Conservation (phyloP, 2,329 filamentous ascomycete genomes). For the Fusarium metavorans region DNA sequence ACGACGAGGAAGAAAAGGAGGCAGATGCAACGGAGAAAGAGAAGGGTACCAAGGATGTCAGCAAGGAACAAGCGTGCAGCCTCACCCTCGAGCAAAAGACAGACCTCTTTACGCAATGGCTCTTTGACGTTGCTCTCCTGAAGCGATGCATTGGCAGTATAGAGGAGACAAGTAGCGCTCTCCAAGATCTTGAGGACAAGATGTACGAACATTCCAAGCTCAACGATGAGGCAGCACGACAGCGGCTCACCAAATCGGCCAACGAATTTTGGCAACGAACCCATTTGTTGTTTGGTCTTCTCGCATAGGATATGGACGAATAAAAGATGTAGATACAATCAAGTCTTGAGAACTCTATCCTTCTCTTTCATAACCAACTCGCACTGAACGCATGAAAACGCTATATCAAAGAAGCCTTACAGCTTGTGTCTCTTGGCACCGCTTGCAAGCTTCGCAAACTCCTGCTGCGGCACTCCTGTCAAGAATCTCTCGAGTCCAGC, state of each 20-base stretch:
- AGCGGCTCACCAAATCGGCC: constrained; percentile 72
- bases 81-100: constrained; percentile 45
- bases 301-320: constrained; percentile 57
- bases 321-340: constrained; percentile 23
- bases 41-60: constrained; percentile 6
- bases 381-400: neutral
- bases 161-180: constrained; percentile 41
- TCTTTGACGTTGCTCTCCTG: constrained; percentile 70
- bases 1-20: constrained; percentile 21
- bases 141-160: constrained; percentile 57
- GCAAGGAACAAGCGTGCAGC: neutral
- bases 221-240: constrained; percentile 59
- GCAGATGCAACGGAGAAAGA: constrained; percentile 7
- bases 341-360: neutral
- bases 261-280: constrained; percentile 87
- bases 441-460: constrained; percentile 86
- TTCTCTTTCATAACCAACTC: neutral
- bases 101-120: constrained; percentile 69
- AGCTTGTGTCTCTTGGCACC: constrained; percentile 97
- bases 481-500: constrained; percentile 85
- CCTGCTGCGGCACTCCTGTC: constrained; percentile 83
- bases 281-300: constrained; percentile 82
- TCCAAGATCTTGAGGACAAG: constrained; percentile 60
- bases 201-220: constrained; percentile 61
- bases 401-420: constrained; percentile 51